phyloP scores from a whole-genome alignment of 257 asterid genomes.

The Nicotiana noctiflora region DNA sequence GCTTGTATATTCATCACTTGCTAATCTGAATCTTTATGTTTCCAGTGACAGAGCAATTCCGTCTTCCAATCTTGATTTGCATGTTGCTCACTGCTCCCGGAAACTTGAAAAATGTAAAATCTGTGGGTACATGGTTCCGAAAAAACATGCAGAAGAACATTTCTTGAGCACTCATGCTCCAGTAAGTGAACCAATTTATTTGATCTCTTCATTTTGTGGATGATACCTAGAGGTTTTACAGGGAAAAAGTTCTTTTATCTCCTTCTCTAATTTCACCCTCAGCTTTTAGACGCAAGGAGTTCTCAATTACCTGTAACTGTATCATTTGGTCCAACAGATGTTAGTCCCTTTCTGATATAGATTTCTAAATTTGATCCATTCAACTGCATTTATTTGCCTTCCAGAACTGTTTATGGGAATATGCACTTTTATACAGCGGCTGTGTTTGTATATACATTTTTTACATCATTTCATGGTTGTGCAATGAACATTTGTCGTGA shows the following conservation, averaged over 20 bases:
- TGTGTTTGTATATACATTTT: not conserved
- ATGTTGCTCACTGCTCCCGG: constrained; percentile 85
- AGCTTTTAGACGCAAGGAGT: not conserved
- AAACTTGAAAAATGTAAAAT: constrained; percentile 92
- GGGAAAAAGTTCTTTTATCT: not conserved
- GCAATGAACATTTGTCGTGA: not conserved
- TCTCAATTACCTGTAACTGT: not conserved
- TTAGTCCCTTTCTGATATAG: not conserved
- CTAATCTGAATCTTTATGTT: constrained; percentile 14
- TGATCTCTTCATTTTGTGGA: not conserved
- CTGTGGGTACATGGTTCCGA: constrained; percentile 91
- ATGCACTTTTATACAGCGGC: not conserved
- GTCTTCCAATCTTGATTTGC: constrained; percentile 78
- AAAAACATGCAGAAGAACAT: constrained; percentile 69
- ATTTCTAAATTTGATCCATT: not conserved
- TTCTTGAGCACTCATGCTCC: constrained; percentile 91
- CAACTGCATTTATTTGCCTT: not conserved
- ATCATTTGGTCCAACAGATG: not conserved
- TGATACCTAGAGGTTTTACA: not conserved
- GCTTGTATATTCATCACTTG: not conserved
- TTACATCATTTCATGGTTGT: not conserved
- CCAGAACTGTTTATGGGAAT: not conserved
- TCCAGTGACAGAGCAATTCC: constrained; percentile 87
- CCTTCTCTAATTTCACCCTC: not conserved
- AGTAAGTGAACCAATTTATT: constrained; percentile 33